A percentile compares a stretch with the other conserved stretches of the same genome.
These are phyloP conservation scores for Rhodosporidiobolus sp. DNA, from an alignment of 768 basidiomycete species.

Conservation along the genomic window DNA sequence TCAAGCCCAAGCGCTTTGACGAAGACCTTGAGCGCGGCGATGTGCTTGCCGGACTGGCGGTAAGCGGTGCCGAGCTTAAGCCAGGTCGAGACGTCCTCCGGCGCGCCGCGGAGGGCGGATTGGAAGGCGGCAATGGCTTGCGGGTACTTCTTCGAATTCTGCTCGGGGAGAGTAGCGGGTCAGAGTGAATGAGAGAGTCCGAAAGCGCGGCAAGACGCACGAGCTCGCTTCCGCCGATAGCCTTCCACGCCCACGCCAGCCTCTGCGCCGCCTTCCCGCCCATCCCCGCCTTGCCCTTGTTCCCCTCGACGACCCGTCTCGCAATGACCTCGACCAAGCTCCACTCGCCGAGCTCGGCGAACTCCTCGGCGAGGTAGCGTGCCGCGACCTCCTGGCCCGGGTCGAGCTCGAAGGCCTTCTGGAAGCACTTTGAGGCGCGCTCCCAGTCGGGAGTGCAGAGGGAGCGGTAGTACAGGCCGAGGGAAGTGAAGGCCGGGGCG, in stretches of 20 bases:
- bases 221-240: constrained; percentile 82
- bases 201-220: constrained; percentile 54
- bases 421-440: constrained; percentile 90
- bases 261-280: constrained; percentile 59
- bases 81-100: constrained; percentile 79
- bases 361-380: constrained; percentile 73
- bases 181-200: not conserved
- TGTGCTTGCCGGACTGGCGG: constrained; percentile 77
- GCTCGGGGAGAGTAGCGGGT: not conserved
- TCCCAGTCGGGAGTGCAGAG: constrained; percentile 70
- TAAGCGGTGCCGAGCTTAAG: constrained; percentile 88
- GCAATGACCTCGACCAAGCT: constrained; percentile 93
- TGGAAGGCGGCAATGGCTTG: constrained; percentile 43
- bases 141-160: constrained; percentile 39
- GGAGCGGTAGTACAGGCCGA: constrained; percentile 84
- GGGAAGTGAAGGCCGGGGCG: constrained; percentile 88
- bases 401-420: constrained; percentile 96
- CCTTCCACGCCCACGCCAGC: constrained; percentile 98
- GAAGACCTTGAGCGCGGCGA: constrained; percentile 84
- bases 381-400: constrained; percentile 83
- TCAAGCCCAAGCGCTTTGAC: constrained; percentile 67
- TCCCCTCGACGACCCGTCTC: constrained; percentile 83
- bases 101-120: constrained; percentile 43
- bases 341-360: constrained; percentile 92
- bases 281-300: constrained; percentile 71